These are phyloP conservation scores for Mycena amicta DNA, from an alignment of 768 basidiomycete genomes.

Conservation along the genomic window DNA sequence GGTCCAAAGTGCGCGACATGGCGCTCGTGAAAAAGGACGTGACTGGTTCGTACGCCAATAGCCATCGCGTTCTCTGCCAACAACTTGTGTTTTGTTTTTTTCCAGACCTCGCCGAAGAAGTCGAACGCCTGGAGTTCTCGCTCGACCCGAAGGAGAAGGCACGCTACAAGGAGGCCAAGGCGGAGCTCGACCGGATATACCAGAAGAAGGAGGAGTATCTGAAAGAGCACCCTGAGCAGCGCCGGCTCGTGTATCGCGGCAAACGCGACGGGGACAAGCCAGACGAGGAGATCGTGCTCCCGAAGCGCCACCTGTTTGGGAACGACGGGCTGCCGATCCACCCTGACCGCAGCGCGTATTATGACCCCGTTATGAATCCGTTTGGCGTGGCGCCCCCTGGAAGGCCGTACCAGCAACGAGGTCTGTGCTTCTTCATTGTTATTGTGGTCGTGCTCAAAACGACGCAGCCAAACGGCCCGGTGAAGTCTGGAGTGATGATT, in stretches of 20 bases:
- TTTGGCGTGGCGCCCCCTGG: conserved; percentile 93
- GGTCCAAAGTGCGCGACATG: conserved; percentile 82
- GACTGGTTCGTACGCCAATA: conserved; percentile 49
- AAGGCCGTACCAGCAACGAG: conserved; percentile 90
- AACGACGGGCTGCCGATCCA: conserved; percentile 85
- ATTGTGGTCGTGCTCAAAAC: conserved; percentile 4
- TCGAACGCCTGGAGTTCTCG: conserved; percentile 62
- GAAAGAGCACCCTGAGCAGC: conserved; percentile 90
- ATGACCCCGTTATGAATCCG: conserved; percentile 91
- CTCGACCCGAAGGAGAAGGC: conserved; percentile 56
- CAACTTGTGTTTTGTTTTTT: no score
- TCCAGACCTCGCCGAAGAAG: conserved; percentile 83
- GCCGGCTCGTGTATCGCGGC: conserved; percentile 75
- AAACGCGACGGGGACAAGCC: conserved; percentile 46
- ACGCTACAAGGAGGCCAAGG: conserved; percentile 71
- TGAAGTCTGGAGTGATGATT: conserved; percentile 62
- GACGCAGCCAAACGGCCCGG: conserved; percentile 58
- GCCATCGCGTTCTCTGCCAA: not conserved
- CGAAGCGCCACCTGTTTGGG: conserved; percentile 71
- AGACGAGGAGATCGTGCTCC: conserved; percentile 40
- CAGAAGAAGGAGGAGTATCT: conserved; percentile 92
- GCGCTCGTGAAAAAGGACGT: conserved; percentile 96
- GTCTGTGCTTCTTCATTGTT: conserved; percentile 50
- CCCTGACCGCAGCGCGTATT: conserved; percentile 92
- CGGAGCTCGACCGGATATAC: conserved; percentile 78